phyloP scores from a whole-genome alignment of 768 basidiomycete genomes.

The Daedaleopsis sinensis region DNA sequence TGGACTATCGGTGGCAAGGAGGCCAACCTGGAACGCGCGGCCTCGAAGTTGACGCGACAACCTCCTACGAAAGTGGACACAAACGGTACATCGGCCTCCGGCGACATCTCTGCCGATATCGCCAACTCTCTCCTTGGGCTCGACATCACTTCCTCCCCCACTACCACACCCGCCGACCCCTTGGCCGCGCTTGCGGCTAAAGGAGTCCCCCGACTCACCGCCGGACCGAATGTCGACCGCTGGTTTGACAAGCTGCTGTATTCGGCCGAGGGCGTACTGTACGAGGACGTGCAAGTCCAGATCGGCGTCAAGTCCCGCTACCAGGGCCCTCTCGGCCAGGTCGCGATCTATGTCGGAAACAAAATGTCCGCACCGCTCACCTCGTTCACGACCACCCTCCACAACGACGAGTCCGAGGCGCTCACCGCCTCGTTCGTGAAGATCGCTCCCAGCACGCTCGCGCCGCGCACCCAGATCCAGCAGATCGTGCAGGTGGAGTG shows the following conservation, averaged over 20 bases:
- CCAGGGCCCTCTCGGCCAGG: conserved; percentile 90
- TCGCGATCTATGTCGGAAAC: conserved; percentile 96
- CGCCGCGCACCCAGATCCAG: conserved; percentile 85
- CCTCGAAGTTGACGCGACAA: conserved; percentile 43
- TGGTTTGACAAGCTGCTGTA: conserved; percentile 89
- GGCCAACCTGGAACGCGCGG: conserved; percentile 70
- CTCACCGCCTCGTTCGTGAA: conserved; percentile 87
- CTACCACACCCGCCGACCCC: conserved; percentile 25
- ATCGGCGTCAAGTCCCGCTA: conserved; percentile 96
- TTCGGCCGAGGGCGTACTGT: conserved; percentile 84
- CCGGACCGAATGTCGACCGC: conserved; percentile 76
- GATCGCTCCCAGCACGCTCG: conserved; percentile 82
- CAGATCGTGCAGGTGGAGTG: conserved; percentile 95
- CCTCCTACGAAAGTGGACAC: conserved; percentile 36
- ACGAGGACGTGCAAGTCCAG: conserved; percentile 94
- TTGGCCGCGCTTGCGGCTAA: conserved; percentile 32
- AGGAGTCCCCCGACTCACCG: conserved; percentile 58
- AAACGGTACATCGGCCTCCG: conserved; percentile 34
- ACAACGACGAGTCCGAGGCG: conserved; percentile 73
- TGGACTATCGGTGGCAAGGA: conserved; percentile 93
- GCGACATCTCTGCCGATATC: conserved; percentile 55
- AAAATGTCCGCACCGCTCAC: conserved; percentile 89
- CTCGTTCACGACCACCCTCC: conserved; percentile 84
- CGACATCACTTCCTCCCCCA: conserved; percentile 43
- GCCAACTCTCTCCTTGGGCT: conserved; percentile 83